Base-by-base conservation (phyloP, 805 yeast species). In the Ogataea wickerhamii region DNA sequence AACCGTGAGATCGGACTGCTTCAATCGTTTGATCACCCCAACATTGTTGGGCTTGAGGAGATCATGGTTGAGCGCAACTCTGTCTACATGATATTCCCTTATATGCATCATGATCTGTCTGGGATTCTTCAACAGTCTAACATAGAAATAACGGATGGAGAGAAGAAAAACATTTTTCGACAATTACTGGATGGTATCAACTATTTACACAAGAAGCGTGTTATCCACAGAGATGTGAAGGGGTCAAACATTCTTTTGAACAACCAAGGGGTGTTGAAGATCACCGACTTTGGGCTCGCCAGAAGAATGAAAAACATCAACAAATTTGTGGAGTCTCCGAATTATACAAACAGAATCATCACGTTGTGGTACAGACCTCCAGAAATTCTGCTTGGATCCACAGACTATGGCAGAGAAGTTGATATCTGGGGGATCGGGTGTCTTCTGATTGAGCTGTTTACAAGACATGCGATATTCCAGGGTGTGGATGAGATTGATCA, bases 351-450 rank as follows among this genome's bases (percentile, higher is more conserved):
- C 58, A 67, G 98, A 39, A 98, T 93, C 28, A 93, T 93, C 37
- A 93, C 98, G 0, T 67, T 93, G 26, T 93, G 98, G 98, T 91
- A 93, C 60, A 74, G 98, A 42, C 98, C 98, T 1, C 98, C 98
- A 0, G 98, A 91, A 60, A 70, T 93, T 22, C 66, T 93, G 26
- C 62, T 93, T 41, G 98, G 98, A 1, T 80, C 95, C 0, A 89
- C 98, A 0, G 81, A 80, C 41, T 93, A 93, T 61, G 93, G 89
- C 0, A 66, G 87, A 28, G 96, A 86, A 51, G 93, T 93, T 7
- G 98, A 93, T 56, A 80, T 87, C 49, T 93, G 98, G 98, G 96
- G 98, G 0, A 80, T 87, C 44, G 98, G 98, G 2, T 93, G 98
- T 64, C 67, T 93, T 18, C 66, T 93, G 43, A 73, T 87, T 19